Percentiles rank a stretch among this genome's conserved stretches.
phyloP scores from a whole-genome alignment of 2,329 filamentous ascomycete species.

The Hawksworthiomyces lignivorus region DNA sequence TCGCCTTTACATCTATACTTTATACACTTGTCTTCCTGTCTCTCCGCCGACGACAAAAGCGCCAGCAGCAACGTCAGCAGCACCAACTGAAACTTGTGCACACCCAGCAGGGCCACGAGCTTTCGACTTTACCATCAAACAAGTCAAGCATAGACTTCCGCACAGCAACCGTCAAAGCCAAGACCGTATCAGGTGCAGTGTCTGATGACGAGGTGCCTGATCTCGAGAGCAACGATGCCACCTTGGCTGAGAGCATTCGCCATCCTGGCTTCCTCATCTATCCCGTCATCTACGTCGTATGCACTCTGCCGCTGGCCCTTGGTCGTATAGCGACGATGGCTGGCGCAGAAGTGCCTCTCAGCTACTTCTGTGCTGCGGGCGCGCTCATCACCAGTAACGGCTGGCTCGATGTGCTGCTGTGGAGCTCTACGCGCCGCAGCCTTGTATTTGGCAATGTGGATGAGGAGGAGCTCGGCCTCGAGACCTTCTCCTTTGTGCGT shows the following conservation, averaged over 20 bases:
- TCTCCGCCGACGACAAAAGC: conserved; percentile 19
- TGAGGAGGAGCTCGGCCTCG: conserved; percentile 25
- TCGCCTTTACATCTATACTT: conserved; percentile 26
- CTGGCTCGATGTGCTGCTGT: conserved; percentile 25
- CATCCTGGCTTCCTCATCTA: conserved; percentile 48
- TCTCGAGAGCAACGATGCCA: neutral
- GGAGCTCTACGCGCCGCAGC: conserved; percentile 20
- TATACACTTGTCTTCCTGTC: conserved; percentile 30
- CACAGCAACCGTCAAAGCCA: neutral
- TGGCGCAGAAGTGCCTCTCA: conserved; percentile 34
- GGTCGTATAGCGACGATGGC: conserved; percentile 52
- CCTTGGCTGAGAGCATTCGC: conserved; percentile 20
- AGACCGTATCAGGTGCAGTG: conserved; percentile 1
- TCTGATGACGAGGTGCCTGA: conserved; percentile 2
- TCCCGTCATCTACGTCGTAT: conserved; percentile 53
- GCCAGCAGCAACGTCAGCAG: neutral
- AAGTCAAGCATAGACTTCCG: conserved; percentile 6
- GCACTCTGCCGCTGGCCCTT: conserved; percentile 52
- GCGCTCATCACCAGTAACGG: conserved; percentile 43
- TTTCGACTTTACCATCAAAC: no score
- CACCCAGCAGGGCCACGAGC: neutral
- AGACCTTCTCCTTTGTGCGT: conserved; percentile 28
- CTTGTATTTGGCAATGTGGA: conserved; percentile 21
- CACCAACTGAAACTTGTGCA: neutral
- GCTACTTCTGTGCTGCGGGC: conserved; percentile 44